Base-by-base conservation (phyloP, 805 yeast species). In the Spathaspora passalidarum region DNA sequence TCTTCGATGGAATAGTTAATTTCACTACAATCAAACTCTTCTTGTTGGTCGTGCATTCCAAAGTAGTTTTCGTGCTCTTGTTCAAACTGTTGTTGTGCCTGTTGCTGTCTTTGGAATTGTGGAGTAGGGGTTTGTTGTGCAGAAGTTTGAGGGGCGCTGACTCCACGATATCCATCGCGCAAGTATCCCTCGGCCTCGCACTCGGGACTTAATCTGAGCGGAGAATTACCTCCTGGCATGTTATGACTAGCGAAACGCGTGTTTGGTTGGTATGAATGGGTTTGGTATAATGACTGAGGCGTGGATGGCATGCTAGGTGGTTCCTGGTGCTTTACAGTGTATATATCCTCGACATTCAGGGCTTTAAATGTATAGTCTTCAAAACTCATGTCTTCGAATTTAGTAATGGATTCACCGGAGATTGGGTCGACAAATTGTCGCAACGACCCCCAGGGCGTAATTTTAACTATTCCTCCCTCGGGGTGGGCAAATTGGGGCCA, bases 371-470 rank as follows among this genome's bases (percentile, higher is more conserved):
- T 48, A 45, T 59, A 58, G 41, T 63, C 67, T 26, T 50, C 59
- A 45, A 63, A 63, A 14, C 54, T 45, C 49, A 53, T 58, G 53
- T 77, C 75, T 56, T 80, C 84, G 46, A 80, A 73, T 36, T 69
- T 66, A 42, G 79, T 71, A 23, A 74, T 66, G 47, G 64, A 57
- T 41, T 75, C 72, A 44, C 80, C 80, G 40, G 70, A 69, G 25
- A 66, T 68, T 26, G 61, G 55, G 43, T 72, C 62, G 21, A 66
- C 68, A 53, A 57, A 68, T 49, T 71, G 75, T 50, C 85, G 64
- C 35, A 80, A 64, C 41, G 80, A 78, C n/a, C 86, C 86, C 66
- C 82, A 73, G 19, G 86, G 85, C 1, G 85, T 80, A 46, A 80
- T 76, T 57, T 80, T 81, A 40, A 80, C 76, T 23, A 68, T 69